Evolutionary conservation across 2,329 filamentous ascomycete species (phyloP).

Genomic region (Aspergillus sp.): DNA sequence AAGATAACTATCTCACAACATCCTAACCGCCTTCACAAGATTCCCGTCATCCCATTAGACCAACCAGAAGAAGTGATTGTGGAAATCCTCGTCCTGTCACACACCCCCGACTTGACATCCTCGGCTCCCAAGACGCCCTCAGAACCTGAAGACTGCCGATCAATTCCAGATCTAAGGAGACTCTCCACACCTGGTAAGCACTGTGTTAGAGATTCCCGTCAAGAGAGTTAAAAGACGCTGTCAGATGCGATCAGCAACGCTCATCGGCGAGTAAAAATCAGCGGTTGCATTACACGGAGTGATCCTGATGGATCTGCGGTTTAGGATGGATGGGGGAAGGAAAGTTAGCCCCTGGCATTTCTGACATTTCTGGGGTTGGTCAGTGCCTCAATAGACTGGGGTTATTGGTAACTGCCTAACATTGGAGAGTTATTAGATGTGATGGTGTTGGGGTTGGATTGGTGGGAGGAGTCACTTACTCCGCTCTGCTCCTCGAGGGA

Average conservation of each 20-base stretch:
- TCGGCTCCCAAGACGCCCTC: neutral
- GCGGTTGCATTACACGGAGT: neutral
- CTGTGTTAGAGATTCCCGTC: neutral
- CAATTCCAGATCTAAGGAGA: neutral
- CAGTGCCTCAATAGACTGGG: too few species aligned
- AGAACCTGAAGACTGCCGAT: neutral
- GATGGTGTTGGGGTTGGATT: too few species aligned
- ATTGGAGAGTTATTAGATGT: too few species aligned
- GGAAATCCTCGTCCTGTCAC: conserved; percentile 4
- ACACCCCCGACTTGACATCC: neutral
- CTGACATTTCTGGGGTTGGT: neutral
- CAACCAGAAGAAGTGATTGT: neutral
- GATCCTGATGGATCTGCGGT: neutral
- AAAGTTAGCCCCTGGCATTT: neutral
- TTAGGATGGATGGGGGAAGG: neutral
- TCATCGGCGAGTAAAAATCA: conserved; percentile 1
- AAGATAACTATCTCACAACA: neutral
- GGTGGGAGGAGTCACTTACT: too few species aligned
- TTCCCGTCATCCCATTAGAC: neutral
- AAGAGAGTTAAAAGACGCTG: conserved; percentile 1
- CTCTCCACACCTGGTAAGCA: neutral
- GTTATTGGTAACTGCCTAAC: too few species aligned
- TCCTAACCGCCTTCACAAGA: neutral
- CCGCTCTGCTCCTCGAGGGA: too few species aligned
- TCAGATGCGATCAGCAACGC: neutral